Percentiles rank a stretch among this genome's conserved stretches.
Evolutionary conservation across 257 asterid genomes (phyloP).

Genomic region (Gentiana dahurica): DNA sequence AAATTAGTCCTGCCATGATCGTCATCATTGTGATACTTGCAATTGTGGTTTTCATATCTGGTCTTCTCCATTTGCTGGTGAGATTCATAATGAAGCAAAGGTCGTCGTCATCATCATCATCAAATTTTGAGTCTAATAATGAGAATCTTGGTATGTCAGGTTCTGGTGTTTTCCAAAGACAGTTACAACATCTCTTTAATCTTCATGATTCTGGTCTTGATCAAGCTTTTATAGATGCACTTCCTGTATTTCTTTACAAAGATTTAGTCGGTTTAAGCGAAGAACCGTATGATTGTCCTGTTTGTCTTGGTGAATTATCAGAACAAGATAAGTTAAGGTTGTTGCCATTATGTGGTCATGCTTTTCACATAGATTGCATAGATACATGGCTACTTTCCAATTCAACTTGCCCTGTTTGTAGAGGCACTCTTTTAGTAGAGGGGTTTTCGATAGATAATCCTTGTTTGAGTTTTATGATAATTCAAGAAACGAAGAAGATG

Average conservation of each 20-base stretch:
- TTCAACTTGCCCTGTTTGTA: conserved; percentile 81
- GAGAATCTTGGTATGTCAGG: conserved; percentile 21
- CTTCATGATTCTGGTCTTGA: conserved; percentile 85
- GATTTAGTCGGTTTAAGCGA: conserved; percentile 63
- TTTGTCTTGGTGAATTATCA: conserved; percentile 73
- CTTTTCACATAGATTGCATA: conserved; percentile 82
- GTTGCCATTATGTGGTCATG: conserved; percentile 80
- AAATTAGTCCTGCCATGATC: conserved; percentile 49
- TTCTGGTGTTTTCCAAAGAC: conserved; percentile 60
- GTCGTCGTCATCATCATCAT: conserved; percentile 1
- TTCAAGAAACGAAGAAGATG: conserved; percentile 34
- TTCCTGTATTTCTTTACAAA: conserved; percentile 67
- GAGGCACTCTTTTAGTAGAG: conserved; percentile 59
- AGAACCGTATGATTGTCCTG: conserved; percentile 94
- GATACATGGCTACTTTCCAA: conserved; percentile 86
- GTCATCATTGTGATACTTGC: conserved; percentile 48
- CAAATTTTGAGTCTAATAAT: conserved; percentile 21
- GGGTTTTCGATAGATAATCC: conserved; percentile 58
- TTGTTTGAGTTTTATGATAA: conserved; percentile 36
- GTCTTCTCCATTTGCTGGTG: conserved; percentile 52
- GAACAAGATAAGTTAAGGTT: conserved; percentile 58
- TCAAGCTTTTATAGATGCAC: conserved; percentile 65
- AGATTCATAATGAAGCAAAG: conserved; percentile 42
- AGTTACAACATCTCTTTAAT: conserved; percentile 72
- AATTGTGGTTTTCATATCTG: conserved; percentile 43